Evolutionary conservation across 305 asterid genomes (phyloP).

Genomic region (Ilex paraguariensis): DNA sequence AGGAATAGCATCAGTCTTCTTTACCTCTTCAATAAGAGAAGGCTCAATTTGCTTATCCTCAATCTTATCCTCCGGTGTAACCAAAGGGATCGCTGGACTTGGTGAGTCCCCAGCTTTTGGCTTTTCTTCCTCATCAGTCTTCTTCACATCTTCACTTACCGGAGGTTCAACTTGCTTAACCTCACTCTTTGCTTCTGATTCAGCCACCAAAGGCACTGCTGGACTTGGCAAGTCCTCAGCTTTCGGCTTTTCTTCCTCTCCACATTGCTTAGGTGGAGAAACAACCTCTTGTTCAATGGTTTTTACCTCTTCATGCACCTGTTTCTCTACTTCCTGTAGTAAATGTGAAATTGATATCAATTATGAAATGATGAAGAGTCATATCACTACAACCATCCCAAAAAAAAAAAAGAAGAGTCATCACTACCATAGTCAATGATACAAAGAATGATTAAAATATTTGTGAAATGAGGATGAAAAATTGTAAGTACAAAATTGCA

Average conservation of each 20-base stretch:
- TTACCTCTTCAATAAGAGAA: constrained; percentile 21
- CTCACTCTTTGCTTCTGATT: constrained; percentile 23
- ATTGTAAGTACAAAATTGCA: too few species aligned
- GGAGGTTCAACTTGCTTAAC: constrained; percentile 14
- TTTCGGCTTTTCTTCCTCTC: constrained; percentile 1
- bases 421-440: not conserved
- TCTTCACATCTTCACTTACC: constrained; percentile 16
- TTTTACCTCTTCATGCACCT: constrained; percentile 35
- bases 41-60: constrained; percentile 14
- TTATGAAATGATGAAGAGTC: not conserved
- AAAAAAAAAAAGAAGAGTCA: not conserved
- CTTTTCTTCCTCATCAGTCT: constrained; percentile 11
- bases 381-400: too few species aligned
- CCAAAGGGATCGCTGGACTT: too few species aligned
- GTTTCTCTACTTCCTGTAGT: constrained; percentile 48
- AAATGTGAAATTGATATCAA: not conserved
- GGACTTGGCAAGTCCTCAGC: constrained; percentile 20
- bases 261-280: constrained; percentile 24
- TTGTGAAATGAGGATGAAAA: not conserved
- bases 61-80: not conserved
- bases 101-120: not conserved
- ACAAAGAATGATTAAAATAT: not conserved
- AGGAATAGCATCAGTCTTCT: constrained; percentile 29
- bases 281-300: constrained; percentile 29
- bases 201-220: constrained; percentile 6